Percentiles rank a stretch among this genome's conserved stretches.
These are phyloP conservation scores for Kingdonia uniflora DNA, from an alignment of 164 flowering plant genomes.

Conservation along the genomic window DNA sequence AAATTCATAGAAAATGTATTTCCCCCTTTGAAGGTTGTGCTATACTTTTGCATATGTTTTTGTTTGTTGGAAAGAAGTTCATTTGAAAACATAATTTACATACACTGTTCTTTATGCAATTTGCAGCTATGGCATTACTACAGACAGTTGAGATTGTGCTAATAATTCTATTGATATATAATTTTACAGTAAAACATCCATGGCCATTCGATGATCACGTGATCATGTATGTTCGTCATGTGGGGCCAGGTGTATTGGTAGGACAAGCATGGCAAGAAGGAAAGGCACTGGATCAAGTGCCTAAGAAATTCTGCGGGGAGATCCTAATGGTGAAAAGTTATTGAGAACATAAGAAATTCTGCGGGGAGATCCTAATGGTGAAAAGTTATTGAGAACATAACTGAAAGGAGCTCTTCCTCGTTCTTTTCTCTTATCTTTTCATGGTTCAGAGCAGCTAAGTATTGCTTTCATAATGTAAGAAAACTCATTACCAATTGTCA, in stretches of 20 bases:
- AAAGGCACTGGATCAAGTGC: constrained; percentile 49
- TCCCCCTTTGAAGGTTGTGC: too few relatives aligned
- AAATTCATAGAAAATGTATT: too few relatives aligned
- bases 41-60: too few relatives aligned
- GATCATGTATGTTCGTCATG: constrained; percentile 54
- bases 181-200: constrained; percentile 52
- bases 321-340: constrained; percentile 68
- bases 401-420: constrained; percentile 1
- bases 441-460: too few relatives aligned
- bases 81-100: too few relatives aligned
- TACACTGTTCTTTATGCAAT: not conserved
- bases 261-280: constrained; percentile 97
- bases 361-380: constrained; percentile 66
- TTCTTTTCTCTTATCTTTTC: not conserved
- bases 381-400: constrained; percentile 30
- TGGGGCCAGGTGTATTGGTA: constrained; percentile 73
- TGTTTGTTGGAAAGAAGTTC: too few relatives aligned
- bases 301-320: constrained; percentile 53
- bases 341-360: constrained; percentile 29
- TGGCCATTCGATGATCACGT: constrained; percentile 73
- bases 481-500: too few relatives aligned
- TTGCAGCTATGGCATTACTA: not conserved
- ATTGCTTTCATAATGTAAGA: too few relatives aligned
- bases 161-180: not conserved
- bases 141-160: not conserved